Conservation (phyloP, 129 eudicot genomes). For the Lactuca sativa region DNA sequence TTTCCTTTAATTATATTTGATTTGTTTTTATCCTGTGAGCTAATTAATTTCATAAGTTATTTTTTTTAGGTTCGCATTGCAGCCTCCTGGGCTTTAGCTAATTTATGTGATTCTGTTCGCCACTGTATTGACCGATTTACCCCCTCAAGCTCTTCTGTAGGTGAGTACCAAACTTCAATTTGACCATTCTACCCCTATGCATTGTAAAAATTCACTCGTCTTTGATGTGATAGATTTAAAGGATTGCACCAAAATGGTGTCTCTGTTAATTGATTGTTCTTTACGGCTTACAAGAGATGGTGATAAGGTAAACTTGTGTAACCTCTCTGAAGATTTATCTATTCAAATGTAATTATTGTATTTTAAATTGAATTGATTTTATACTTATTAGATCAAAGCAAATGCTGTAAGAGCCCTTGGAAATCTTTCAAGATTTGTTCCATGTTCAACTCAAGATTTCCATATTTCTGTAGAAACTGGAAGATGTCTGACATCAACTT, state of each 20-base stretch:
- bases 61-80: slow-evolving; percentile 81
- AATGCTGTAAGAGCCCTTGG: slow-evolving; percentile 98
- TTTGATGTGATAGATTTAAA: slow-evolving; percentile 40
- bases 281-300: slow-evolving; percentile 75
- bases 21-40: slow-evolving; percentile 1
- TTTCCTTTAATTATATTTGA: neutral
- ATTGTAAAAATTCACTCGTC: slow-evolving; percentile 7
- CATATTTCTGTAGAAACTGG: slow-evolving; percentile 3
- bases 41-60: neutral
- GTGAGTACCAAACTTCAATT: slow-evolving; percentile 27
- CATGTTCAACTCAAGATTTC: slow-evolving; percentile 39
- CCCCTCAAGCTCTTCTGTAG: slow-evolving; percentile 38
- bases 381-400: slow-evolving; percentile 66
- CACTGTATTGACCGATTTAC: slow-evolving; percentile 47
- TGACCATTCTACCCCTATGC: neutral
- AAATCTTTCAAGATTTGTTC: slow-evolving; percentile 75
- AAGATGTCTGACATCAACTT: slow-evolving; percentile 23
- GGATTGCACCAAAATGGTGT: slow-evolving; percentile 42
- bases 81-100: slow-evolving; percentile 97
- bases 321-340: neutral
- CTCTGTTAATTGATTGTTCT: slow-evolving; percentile 59
- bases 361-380: slow-evolving; percentile 16
- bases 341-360: neutral
- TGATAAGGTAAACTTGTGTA: slow-evolving; percentile 64
- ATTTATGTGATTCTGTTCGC: slow-evolving; percentile 84